Conservation (phyloP, 169 alveolate species). For the Cystoisospora suis region DNA sequence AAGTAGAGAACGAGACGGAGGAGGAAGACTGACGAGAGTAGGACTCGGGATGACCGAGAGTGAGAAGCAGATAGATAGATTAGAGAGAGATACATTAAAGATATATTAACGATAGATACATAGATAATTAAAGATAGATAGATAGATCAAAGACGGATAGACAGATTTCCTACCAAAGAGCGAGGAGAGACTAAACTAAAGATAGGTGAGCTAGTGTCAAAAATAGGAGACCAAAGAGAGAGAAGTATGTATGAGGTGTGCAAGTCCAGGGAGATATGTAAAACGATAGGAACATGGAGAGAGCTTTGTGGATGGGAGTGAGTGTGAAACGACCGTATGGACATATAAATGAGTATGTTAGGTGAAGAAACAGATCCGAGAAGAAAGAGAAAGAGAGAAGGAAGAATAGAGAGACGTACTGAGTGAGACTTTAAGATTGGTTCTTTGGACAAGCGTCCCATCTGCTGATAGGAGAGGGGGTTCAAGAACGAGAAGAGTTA, state of each 20-base stretch:
- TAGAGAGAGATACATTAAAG: not conserved
- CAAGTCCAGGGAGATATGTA: too few relatives aligned
- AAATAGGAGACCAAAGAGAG: too few relatives aligned
- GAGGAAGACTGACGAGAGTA: not conserved
- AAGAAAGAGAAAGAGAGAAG: not conserved
- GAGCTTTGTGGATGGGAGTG: too few relatives aligned
- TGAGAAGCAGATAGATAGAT: not conserved
- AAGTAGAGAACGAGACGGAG: not conserved
- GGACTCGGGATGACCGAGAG: not conserved
- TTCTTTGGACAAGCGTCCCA: conserved; percentile 7
- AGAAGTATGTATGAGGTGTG: too few relatives aligned
- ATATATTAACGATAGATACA: not conserved
- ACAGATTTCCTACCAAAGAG: too few relatives aligned
- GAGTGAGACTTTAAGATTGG: not conserved
- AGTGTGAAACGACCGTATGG: too few relatives aligned
- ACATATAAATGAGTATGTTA: not conserved
- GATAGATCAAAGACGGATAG: too few relatives aligned
- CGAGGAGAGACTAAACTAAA: too few relatives aligned
- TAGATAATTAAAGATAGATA: too few relatives aligned
- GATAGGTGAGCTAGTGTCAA: too few relatives aligned
- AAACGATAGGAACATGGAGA: too few relatives aligned
- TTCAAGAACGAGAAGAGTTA: not conserved
- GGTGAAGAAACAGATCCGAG: not conserved
- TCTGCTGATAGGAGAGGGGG: conserved; percentile 4
- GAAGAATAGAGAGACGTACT: not conserved